Conservation (phyloP, 2,329 filamentous ascomycete species). For the Phaeophleospora eucalypticola region DNA sequence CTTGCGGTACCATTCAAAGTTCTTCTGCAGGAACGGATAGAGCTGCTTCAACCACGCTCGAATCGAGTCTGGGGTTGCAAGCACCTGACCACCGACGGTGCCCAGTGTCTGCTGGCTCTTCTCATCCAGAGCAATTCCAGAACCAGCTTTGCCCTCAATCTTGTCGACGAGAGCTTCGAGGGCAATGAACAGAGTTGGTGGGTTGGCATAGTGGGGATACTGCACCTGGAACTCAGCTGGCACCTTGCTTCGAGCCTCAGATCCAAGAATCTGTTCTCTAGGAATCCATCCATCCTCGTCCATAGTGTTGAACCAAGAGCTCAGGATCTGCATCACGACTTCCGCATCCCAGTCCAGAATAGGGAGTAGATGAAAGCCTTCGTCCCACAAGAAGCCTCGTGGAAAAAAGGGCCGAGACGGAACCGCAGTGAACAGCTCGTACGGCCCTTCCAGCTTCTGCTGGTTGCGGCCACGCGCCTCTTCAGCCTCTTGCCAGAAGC, state of each 20-base stretch:
- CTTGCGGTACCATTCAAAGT: slow-evolving; percentile 92
- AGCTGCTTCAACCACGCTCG: slow-evolving; percentile 69
- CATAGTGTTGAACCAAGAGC: slow-evolving; percentile 94
- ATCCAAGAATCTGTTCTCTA: slow-evolving; percentile 88
- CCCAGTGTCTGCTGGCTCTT: slow-evolving; percentile 33
- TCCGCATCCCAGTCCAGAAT: slow-evolving; percentile 94
- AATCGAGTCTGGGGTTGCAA: slow-evolving; percentile 64
- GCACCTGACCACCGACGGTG: slow-evolving; percentile 43
- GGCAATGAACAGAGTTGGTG: slow-evolving; percentile 87
- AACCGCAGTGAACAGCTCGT: slow-evolving; percentile 84
- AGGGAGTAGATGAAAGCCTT: slow-evolving; percentile 90
- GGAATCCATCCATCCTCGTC: slow-evolving; percentile 97
- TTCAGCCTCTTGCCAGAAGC: slow-evolving; percentile 90
- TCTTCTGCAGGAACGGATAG: slow-evolving; percentile 81
- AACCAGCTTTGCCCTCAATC: slow-evolving; percentile 49
- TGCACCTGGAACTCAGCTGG: slow-evolving; percentile 89
- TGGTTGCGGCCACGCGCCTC: slow-evolving; percentile 67
- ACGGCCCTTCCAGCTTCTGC: slow-evolving; percentile 72
- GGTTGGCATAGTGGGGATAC: slow-evolving; percentile 96
- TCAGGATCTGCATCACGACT: slow-evolving; percentile 78
- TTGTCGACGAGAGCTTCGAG: slow-evolving; percentile 81
- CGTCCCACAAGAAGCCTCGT: slow-evolving; percentile 94
- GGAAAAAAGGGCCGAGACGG: slow-evolving; percentile 96
- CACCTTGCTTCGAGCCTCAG: slow-evolving; percentile 91
- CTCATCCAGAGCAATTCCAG: slow-evolving; percentile 10